Conservation (phyloP, 257 asterid species). For the Solanum phureja region DNA sequence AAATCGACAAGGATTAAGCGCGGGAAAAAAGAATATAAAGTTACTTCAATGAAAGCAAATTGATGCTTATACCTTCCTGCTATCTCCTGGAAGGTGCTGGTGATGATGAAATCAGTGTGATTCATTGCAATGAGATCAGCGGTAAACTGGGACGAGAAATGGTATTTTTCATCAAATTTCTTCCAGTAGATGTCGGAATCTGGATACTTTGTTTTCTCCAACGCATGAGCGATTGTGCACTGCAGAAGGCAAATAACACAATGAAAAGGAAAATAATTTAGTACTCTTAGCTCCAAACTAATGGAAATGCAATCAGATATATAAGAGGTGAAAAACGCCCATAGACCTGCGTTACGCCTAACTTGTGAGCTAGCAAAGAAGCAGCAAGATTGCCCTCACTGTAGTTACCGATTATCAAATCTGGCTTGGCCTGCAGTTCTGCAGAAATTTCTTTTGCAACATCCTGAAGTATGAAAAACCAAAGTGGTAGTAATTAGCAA, state of each 20-base stretch:
- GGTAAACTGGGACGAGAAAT: slow-evolving; percentile 90
- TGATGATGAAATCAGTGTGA: slow-evolving; percentile 94
- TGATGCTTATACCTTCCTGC: slow-evolving; percentile 69
- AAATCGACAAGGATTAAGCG: not conserved
- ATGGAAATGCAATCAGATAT: not conserved
- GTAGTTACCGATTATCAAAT: slow-evolving; percentile 86
- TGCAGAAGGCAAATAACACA: not conserved
- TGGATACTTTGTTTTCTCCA: slow-evolving; percentile 14
- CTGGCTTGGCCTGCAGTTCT: slow-evolving; percentile 82
- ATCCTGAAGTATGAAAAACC: slow-evolving; percentile 31
- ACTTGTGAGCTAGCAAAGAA: slow-evolving; percentile 80
- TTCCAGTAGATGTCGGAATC: slow-evolving; percentile 14
- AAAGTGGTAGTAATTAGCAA: not conserved
- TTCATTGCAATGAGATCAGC: slow-evolving; percentile 97
- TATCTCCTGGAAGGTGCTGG: slow-evolving; percentile 95
- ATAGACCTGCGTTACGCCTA: slow-evolving; percentile 84
- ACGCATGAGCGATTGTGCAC: slow-evolving; percentile 13
- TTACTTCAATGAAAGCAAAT: not conserved
- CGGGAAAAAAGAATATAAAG: not conserved
- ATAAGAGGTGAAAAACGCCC: not conserved
- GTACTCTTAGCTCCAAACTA: not conserved
- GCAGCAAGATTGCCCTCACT: slow-evolving; percentile 98
- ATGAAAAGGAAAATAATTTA: not conserved
- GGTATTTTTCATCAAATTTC: slow-evolving; percentile 65
- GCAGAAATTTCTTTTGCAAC: slow-evolving; percentile 72